Evolutionary conservation across 1,139 yeast species (phyloP), one percentile per base, ranked within the genome.

Genomic region (Oligophagozyma castellii): DNA sequence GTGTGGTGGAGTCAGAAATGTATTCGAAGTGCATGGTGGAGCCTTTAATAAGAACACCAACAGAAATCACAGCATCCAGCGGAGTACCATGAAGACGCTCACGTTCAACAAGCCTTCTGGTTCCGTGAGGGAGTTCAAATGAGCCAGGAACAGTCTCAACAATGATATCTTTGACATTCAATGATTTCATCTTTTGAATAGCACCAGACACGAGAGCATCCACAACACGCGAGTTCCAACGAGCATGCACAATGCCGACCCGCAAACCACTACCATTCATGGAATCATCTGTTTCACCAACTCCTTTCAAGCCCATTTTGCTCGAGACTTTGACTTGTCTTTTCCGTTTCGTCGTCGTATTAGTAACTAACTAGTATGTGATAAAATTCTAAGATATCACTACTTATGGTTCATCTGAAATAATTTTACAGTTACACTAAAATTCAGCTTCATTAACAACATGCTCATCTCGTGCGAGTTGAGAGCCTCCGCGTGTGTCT

Each of bases 21-120:
- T 86, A 89, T 59, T 89, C 98, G 51, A 89, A 89, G 61, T 89
- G 98, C 95, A 84, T 84, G 27, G 96, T 89, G 26, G 86, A 75
- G 33, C 98, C 98, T 61, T 89, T 89, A 59, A 89, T 86, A 48
- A 89, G 66, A 22, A 80, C 89, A 33, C 98, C 98, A 44, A 89
- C 84, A 31, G 96, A 89, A 39, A 89, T 81, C 28, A 86, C 70
- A 3, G 92, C 95, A 51, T 89, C 95, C 38, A 78, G 62, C 16
- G 73, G 70, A 35, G 59, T 54, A 27, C 65, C 67, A 34, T 53
- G 44, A 30, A 51, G 52, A 32, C 59, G 55, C 36, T 66, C 64
- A 40, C 64, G 65, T 15, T 65, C 65, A 35, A 61, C 59, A 36
- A 74, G 60, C 38, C 53, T 63, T 55, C 68, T 64, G 15, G 84